Evolutionary conservation across 2,329 filamentous ascomycete genomes (phyloP), one percentile per base, ranked within the genome.

Genomic region (Clarireedia sp.): DNA sequence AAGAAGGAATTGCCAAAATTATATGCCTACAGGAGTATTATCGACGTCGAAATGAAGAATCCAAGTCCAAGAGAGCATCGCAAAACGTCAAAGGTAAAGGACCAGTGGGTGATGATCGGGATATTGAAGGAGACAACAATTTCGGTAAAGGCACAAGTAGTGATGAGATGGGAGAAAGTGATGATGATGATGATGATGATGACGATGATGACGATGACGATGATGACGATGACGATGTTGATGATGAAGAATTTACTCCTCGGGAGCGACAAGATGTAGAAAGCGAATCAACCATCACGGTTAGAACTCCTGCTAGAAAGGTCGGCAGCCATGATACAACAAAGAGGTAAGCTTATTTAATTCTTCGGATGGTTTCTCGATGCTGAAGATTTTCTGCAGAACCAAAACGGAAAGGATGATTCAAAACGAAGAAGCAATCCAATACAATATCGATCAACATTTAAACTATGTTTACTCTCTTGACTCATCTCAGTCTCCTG

Each of bases 1-100:
- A 17, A 36, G 21, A 48, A 19, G 33, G 14, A 16, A 17, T 48
- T 19, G 10, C 26, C 14, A 48, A 36, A 14, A 17, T 48, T 10
- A 8, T 48, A n/a, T 48, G 46, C 36, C 24, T 48, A 4, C 46
- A 48, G 21, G 46, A 48, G 26, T 48, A 48, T 21, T 48, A 48
- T 36, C 33, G 21, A 19, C 26, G 26, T 36, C n/a, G 46, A 48
- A 33, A 48, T 36, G 16, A 36, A 12, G 46, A 48, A 9, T 37
- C 17, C 12, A 48, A 48, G 10, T 19, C 24, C 8, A 23, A 33
- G 17, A 48, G 17, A 37, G 33, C 16, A 10, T 5, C 46, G 16
- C 26, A 17, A 19, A 48, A 33, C 1, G n/a, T n/a, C 8, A 37
- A 48, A 48, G 26, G 26, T 6, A 37, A 48, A 48, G 24, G 5